Evolutionary conservation across 176 grass and related monocot genomes (phyloP).

Genomic region (Elaeis guineensis): DNA sequence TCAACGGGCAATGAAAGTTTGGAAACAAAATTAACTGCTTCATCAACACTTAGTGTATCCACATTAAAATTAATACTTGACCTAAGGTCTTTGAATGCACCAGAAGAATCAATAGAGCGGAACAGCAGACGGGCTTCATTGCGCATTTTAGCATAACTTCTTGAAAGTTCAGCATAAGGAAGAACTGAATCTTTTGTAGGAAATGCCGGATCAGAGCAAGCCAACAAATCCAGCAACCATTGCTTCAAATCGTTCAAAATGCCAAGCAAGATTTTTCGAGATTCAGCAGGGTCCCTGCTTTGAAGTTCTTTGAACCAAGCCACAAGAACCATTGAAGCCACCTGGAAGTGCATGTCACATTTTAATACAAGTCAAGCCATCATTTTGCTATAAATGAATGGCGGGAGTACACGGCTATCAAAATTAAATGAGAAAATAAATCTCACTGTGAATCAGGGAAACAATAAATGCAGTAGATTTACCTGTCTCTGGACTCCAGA

Average conservation of each 20-base stretch:
- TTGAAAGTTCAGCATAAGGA: slow-evolving; percentile 88
- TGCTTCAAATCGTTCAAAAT: slow-evolving; percentile 66
- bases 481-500: slow-evolving; percentile 99
- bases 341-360: slow-evolving; percentile 28
- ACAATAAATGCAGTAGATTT: neutral
- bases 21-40: slow-evolving; percentile 70
- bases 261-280: slow-evolving; percentile 33
- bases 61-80: slow-evolving; percentile 42
- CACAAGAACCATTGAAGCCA: slow-evolving; percentile 83
- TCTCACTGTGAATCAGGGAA: no score
- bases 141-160: slow-evolving; percentile 85
- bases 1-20: slow-evolving; percentile 51
- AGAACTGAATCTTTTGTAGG: slow-evolving; percentile 78
- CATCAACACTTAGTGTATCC: slow-evolving; percentile 58
- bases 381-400: neutral
- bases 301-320: slow-evolving; percentile 88
- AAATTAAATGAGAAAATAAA: slow-evolving; percentile 2
- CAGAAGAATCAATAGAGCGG: slow-evolving; percentile 45
- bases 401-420: neutral
- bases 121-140: slow-evolving; percentile 64
- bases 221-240: slow-evolving; percentile 66
- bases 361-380: neutral
- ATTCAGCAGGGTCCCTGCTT: slow-evolving; percentile 37
- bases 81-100: slow-evolving; percentile 44
- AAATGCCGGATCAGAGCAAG: slow-evolving; percentile 81